Evolutionary conservation across 2,329 filamentous ascomycete genomes (phyloP).

Genomic region (Ascocoryne sarcoides): DNA sequence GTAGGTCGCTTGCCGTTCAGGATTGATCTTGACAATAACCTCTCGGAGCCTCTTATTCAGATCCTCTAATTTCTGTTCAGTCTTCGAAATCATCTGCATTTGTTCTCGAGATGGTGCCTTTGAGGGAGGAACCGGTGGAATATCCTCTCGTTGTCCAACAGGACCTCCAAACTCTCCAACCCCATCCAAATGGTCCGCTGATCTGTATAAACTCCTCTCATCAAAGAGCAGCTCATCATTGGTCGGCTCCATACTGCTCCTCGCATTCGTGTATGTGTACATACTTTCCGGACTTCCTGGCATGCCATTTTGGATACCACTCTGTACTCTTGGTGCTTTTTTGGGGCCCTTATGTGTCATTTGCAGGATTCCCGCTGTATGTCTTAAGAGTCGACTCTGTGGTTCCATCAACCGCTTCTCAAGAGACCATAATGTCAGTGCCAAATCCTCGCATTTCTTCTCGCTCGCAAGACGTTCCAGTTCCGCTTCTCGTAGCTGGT

Average conservation of each 20-base stretch:
- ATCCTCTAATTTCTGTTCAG: slow-evolving; percentile 57
- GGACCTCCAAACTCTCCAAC: slow-evolving; percentile 40
- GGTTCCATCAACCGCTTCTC: slow-evolving; percentile 70
- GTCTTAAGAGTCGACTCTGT: slow-evolving; percentile 70
- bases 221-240: slow-evolving; percentile 61
- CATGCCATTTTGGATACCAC: slow-evolving; percentile 39
- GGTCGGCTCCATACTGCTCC: slow-evolving; percentile 47
- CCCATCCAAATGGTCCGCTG: slow-evolving; percentile 40
- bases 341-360: slow-evolving; percentile 73
- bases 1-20: slow-evolving; percentile 28
- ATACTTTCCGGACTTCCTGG: slow-evolving; percentile 71
- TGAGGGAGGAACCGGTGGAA: slow-evolving; percentile 5
- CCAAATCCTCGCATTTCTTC: slow-evolving; percentile 77
- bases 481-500: slow-evolving; percentile 47
- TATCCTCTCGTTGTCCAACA: slow-evolving; percentile 1
- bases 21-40: slow-evolving; percentile 56
- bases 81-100: slow-evolving; percentile 46
- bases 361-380: slow-evolving; percentile 87
- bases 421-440: slow-evolving; percentile 68
- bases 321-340: slow-evolving; percentile 32
- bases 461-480: slow-evolving; percentile 66
- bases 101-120: slow-evolving; percentile 22
- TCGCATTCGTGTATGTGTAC: slow-evolving; percentile 56
- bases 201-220: slow-evolving; percentile 60
- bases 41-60: slow-evolving; percentile 60